Evolutionary conservation across 202 grass and related monocot genomes (phyloP), one percentile per base, ranked within the genome.

Genomic region (Musa balbisiana): DNA sequence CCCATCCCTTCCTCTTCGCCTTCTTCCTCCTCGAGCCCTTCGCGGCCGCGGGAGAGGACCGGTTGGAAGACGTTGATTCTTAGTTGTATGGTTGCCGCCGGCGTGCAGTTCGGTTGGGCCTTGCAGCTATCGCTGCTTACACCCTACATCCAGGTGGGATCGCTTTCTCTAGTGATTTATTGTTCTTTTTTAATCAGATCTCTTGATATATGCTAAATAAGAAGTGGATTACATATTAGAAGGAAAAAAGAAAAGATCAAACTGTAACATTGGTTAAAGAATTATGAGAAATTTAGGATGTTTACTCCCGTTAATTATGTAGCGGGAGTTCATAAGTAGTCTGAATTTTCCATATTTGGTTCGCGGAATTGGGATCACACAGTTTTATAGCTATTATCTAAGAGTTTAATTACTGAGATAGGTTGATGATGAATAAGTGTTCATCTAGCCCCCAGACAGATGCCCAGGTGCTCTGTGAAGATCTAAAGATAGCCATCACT

Each of bases 31-130:
- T 14, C 17, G 68, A 55, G 11, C 9, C 10, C 60, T 13, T 24
- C 43, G n/a, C 60, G 3, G 49, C 11, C 43, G 6, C 14, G 10
- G 59, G 23, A 17, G 68, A 52, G 71, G 55, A 73, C 54, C 58
- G 88, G 69, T 69, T 80, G 86, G 64, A 92, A 54, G 76, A 81
- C 53, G 79, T 76, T 92, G 21, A 85, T 99, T 51, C 88, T 99
- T 1, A 92, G 91, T 56, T 99, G 91, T 81, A 99, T 79, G 84
- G 95, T 98, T 56, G 95, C 88, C 33, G 95, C 95, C 1, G 95
- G 95, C 24, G 95, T 98, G 24, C 95, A 98, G 85, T 98, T 94
- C 82, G 95, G 95, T 17, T 98, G 95, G 95, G 95, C 95, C 71
- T 81, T 98, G 43, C 95, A 98, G 85, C 91, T 98, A 52, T 98